Evolutionary conservation across 2,329 filamentous ascomycete genomes (phyloP).

Genomic region (Diplodia sapinea): DNA sequence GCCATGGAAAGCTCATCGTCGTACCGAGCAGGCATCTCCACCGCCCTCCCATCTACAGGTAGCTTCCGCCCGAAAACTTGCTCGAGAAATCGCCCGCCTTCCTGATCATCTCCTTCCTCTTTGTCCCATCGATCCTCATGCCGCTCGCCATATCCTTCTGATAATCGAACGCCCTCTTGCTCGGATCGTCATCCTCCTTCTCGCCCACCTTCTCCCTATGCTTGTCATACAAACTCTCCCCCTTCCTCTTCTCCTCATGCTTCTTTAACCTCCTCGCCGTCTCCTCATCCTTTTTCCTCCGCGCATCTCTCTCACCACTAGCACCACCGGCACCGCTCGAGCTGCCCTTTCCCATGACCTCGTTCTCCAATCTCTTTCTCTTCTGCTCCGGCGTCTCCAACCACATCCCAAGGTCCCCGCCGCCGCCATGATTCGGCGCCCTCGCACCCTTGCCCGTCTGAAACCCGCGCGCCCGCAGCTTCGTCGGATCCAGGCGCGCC

Average conservation of each 20-base stretch:
- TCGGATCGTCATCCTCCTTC: slow-evolving; percentile 84
- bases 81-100: slow-evolving; percentile 82
- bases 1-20: not conserved
- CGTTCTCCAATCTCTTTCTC: slow-evolving; percentile 76
- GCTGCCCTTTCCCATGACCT: slow-evolving; percentile 74
- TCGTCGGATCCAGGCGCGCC: slow-evolving; percentile 79
- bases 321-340: slow-evolving; percentile 40
- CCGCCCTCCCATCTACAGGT: slow-evolving; percentile 49
- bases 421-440: slow-evolving; percentile 46
- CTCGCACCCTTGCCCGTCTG: slow-evolving; percentile 69
- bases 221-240: slow-evolving; percentile 55
- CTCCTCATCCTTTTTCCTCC: slow-evolving; percentile 50
- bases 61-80: slow-evolving; percentile 76
- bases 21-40: too few species aligned
- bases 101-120: slow-evolving; percentile 78
- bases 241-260: slow-evolving; percentile 57
- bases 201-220: slow-evolving; percentile 57
- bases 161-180: slow-evolving; percentile 82
- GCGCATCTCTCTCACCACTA: slow-evolving; percentile 38
- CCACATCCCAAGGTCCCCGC: slow-evolving; percentile 71
- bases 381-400: slow-evolving; percentile 92
- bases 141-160: slow-evolving; percentile 92
- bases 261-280: slow-evolving; percentile 61
- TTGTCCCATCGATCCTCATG: slow-evolving; percentile 71
- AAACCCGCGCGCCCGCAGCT: slow-evolving; percentile 82